Percentiles rank a stretch among this genome's conserved stretches.
phyloP scores from a whole-genome alignment of 345 rosid genomes.

The Syzygium oleosum region DNA sequence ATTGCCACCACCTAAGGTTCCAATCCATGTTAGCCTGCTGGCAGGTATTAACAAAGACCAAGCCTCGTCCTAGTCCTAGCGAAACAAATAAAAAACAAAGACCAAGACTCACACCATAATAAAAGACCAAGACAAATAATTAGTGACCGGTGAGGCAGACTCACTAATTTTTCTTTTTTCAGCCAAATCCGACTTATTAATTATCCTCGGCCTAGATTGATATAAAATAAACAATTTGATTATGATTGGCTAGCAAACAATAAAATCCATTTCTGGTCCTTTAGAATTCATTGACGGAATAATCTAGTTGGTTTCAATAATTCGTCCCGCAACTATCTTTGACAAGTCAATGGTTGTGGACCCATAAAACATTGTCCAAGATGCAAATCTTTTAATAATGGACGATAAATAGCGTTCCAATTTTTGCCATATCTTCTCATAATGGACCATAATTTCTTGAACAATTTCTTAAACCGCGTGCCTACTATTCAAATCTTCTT shows the following conservation, averaged over 20 bases:
- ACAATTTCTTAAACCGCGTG: not conserved
- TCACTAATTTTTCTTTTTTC: not conserved
- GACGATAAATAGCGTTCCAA: no score
- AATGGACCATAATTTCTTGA: not conserved
- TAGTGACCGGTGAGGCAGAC: not conserved
- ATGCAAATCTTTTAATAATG: not conserved
- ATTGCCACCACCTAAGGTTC: not conserved
- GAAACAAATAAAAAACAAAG: no score
- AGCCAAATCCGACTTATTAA: not conserved
- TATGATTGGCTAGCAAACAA: not conserved
- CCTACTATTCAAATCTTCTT: not conserved
- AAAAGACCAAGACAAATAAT: not conserved
- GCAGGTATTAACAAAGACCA: not conserved
- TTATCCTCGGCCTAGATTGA: not conserved
- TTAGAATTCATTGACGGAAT: not conserved
- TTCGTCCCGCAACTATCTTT: no score
- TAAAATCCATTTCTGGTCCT: not conserved
- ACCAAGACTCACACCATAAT: not conserved
- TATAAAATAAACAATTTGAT: not conserved
- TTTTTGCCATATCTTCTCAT: not conserved
- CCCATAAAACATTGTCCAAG: not conserved
- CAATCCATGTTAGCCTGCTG: not conserved
- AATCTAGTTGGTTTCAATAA: no score
- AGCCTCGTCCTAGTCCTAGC: not conserved
- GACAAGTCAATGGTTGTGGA: not conserved